Percentiles rank a stretch among this genome's conserved stretches.
Evolutionary conservation across 441 rosid species (phyloP).

Genomic region (Macaranga tanarius): DNA sequence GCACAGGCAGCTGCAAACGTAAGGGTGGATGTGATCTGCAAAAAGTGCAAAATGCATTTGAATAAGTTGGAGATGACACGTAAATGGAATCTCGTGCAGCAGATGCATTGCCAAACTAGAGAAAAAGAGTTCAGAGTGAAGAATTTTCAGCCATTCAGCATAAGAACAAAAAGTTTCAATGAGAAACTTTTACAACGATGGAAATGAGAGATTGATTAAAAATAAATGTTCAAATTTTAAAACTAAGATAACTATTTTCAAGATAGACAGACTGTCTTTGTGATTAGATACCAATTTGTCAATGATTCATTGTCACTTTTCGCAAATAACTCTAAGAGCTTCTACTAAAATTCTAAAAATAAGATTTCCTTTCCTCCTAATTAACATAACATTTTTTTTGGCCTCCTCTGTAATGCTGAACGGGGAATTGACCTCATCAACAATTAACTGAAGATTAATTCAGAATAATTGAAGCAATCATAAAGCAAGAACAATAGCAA

Average conservation of each 20-base stretch:
- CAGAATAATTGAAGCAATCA: background rate
- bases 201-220: background rate
- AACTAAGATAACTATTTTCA: background rate
- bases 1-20: constrained; percentile 85
- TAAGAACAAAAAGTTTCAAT: background rate
- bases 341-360: no score
- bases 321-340: no score
- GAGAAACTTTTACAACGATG: background rate
- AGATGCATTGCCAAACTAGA: background rate
- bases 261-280: background rate
- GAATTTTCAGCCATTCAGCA: background rate
- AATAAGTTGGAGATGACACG: background rate
- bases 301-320: no score
- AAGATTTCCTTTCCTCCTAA: no score
- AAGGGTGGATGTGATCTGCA: constrained; percentile 75
- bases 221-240: background rate
- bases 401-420: background rate
- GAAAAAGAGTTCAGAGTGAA: background rate
- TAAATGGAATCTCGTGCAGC: background rate
- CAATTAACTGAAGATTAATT: background rate
- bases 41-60: constrained; percentile 9
- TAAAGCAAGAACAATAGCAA: background rate
- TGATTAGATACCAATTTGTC: background rate
- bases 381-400: no score
- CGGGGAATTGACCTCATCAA: background rate